Conservation (phyloP, 768 basidiomycete species). For the Tricholomella constricta region DNA sequence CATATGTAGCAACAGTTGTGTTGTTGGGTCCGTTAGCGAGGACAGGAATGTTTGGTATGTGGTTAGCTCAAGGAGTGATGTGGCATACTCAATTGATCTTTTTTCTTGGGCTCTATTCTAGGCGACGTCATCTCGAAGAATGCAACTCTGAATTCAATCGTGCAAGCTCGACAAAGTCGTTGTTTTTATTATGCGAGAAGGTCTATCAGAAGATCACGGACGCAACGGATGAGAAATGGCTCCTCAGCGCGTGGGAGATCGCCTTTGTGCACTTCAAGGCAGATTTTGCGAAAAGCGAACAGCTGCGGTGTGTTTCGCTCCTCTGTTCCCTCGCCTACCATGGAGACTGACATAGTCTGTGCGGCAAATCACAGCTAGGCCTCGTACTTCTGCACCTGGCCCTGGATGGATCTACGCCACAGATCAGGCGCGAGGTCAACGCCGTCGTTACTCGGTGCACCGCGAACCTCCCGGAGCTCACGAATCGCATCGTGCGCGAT, state of each 20-base stretch:
- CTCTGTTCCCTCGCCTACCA: background rate
- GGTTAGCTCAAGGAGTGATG: background rate
- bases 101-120: constrained; percentile 18
- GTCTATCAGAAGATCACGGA: constrained; percentile 73
- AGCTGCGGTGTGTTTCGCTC: constrained; percentile 51
- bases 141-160: constrained; percentile 47
- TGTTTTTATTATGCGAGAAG: constrained; percentile 88
- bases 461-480: constrained; percentile 44
- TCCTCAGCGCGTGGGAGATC: constrained; percentile 65
- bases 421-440: constrained; percentile 52
- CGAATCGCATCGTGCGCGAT: constrained; percentile 59
- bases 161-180: constrained; percentile 65
- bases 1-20: constrained; percentile 73
- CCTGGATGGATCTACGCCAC: constrained; percentile 55
- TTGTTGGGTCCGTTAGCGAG: constrained; percentile 62
- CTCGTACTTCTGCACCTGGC: constrained; percentile 69
- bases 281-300: constrained; percentile 55
- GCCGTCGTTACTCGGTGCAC: constrained; percentile 42
- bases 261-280: constrained; percentile 45
- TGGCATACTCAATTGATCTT: background rate
- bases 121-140: constrained; percentile 54
- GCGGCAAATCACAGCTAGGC: constrained; percentile 65
- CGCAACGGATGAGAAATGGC: constrained; percentile 70
- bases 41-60: constrained; percentile 57
- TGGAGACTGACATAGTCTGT: too few relatives aligned